Evolutionary conservation across 441 rosid species (phyloP), one percentile per base, ranked within the genome.

Genomic region (Raphanus hybrid): DNA sequence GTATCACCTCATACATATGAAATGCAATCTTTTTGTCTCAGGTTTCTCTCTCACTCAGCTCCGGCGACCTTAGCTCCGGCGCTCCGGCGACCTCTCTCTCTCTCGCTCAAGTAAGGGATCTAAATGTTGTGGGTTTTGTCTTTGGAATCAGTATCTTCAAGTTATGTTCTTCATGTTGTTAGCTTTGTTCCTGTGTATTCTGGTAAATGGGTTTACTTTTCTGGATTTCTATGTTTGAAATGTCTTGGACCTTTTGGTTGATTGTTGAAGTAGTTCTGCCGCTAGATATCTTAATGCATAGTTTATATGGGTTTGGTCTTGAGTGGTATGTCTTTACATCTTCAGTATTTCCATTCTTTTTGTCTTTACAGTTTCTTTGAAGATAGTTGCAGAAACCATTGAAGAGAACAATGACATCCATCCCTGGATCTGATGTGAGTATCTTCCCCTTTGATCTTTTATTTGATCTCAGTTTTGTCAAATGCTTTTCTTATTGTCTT

Each of bases 221-320:
- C 9, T 41, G 48, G 20, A 18, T 66, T 55, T 73, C 14, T 32
- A 15, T 64, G 6, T 54, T 64, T 58, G 7, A 58, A 41, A 15
- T 67, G 45, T 57, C 52, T 45, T 45, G 52, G 52, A 45, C 52
- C 52, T 45, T 67, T 59, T 62, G 11, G 34, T 54, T 16, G 12
- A 23, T 9, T 50, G 71, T 9, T 74, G 5, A 4, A 66, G 23
- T 6, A 15, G n/a, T 45, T 35, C 64, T 52, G 20, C 23, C 71
- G 32, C 18, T 70, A 55, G 27, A 12, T 12, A 55, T 63, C 35
- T 15, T 57, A 15, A 12, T 16, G 2, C 81, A 59, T 34, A 66
- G 63, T 71, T 58, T 6, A 18, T 18, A 18, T 18, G 20, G 20
- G 20, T 18, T 18, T 18, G 20, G 20, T 18, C 20, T 18, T 18